Percentiles rank a stretch among this genome's conserved stretches.
Conservation (phyloP, 2,329 filamentous ascomycete species). For the Penicillium decumbens region DNA sequence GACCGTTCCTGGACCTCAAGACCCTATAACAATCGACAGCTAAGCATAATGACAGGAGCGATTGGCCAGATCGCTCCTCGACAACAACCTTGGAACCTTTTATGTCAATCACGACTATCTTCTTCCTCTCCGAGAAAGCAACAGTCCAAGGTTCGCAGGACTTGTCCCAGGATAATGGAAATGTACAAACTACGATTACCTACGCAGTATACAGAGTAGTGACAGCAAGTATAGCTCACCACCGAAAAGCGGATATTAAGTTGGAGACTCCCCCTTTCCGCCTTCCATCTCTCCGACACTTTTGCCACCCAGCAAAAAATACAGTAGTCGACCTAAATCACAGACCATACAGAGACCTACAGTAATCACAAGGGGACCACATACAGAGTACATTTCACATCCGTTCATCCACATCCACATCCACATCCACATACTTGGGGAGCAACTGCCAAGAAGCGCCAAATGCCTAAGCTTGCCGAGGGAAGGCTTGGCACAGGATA, state of each 20-base stretch:
- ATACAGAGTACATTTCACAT: no score
- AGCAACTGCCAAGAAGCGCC: conserved; percentile 17
- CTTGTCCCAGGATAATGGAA: no score
- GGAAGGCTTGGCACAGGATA: conserved; percentile 20
- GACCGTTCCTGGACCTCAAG: conserved; percentile 4
- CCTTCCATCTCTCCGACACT: neutral
- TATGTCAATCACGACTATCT: conserved; percentile 25
- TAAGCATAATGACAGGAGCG: conserved; percentile 20
- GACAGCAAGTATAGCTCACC: no score
- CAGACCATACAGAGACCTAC: no score
- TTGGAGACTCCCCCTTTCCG: neutral
- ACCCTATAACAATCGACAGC: conserved; percentile 14
- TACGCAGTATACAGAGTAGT: no score
- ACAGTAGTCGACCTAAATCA: no score
- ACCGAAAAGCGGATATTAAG: neutral
- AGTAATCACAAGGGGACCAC: no score
- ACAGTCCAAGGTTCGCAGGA: no score
- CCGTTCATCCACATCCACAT: no score
- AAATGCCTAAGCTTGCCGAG: conserved; percentile 26
- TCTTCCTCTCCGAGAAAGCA: conserved; percentile 10
- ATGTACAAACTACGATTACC: no score
- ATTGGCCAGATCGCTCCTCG: conserved; percentile 23
- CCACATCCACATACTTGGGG: neutral
- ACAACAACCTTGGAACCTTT: conserved; percentile 8
- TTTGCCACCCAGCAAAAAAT: neutral